Evolutionary conservation across 208 protist species (phyloP), one percentile per base, ranked within the genome.

Genomic region (Acanthamoeba healyi): DNA sequence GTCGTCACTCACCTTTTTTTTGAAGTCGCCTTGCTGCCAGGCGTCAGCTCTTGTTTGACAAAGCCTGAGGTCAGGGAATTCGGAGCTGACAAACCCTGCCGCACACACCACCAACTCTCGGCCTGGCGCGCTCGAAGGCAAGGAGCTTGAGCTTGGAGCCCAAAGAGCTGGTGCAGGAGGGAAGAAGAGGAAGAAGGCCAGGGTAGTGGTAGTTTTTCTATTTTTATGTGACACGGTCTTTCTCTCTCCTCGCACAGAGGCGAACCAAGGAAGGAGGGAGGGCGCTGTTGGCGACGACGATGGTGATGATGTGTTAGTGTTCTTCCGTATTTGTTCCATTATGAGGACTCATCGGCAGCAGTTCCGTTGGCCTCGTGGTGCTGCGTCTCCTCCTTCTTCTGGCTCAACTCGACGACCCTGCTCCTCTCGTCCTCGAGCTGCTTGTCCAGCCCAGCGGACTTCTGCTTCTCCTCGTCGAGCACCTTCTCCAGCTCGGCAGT

Each of bases 321-420:
- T 19, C n/a, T n/a, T n/a, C n/a, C n/a, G n/a, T 15, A 15, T 51
- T 15, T 51, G 46, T 15, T 51, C 46, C 17, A 12, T 67, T n/a
- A 77, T 17, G 67, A 77, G 67, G 38, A 84, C 36, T 38, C 70
- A n/a, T 12, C 51, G 51, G 51, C 2, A 15, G 17, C 51, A 58
- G n/a, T 46, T 84, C 74, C 74, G 74, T 84, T 84, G 74, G 74
- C 74, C 74, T 84, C 74, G 40, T 7, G 34, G 17, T 44, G 67
- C 34, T 42, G 32, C 19, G 46, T 36, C 74, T 58, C 74, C 42
- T 84, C 42, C 74, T 84, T 56, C 42, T 84, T 84, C 46, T 84
- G 38, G 74, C 74, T 84, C 74, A 84, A 38, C 44, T 84, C 74
- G 14, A 56, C n/a, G 44, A 58, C 74, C 24, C 74, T 49, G 46